A percentile compares a stretch with the other conserved stretches of the same genome.
phyloP scores from a whole-genome alignment of 345 rosid genomes.

The Citrus reticulata region DNA sequence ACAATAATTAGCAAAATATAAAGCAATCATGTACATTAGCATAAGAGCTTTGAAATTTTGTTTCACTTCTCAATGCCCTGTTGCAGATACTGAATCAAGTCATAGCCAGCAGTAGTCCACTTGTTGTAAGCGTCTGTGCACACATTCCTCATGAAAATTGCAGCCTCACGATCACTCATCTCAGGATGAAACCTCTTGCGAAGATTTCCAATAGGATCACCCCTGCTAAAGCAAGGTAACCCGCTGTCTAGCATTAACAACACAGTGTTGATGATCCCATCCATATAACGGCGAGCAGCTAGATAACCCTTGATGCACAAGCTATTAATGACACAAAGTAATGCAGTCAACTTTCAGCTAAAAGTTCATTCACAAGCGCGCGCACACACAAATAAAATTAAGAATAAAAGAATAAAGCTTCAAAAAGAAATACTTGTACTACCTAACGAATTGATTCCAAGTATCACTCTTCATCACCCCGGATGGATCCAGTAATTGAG shows the following conservation, averaged over 20 bases:
- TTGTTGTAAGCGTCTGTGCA: slow-evolving; percentile 96
- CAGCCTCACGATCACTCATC: slow-evolving; percentile 97
- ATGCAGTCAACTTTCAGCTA: not conserved
- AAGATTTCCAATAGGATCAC: slow-evolving; percentile 94
- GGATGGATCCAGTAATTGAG: slow-evolving; percentile 89
- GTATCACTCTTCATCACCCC: slow-evolving; percentile 93
- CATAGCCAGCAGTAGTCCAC: slow-evolving; percentile 94
- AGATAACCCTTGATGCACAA: slow-evolving; percentile 91
- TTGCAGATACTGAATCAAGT: slow-evolving; percentile 91
- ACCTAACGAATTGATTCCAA: slow-evolving; percentile 84
- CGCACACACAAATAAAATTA: not conserved
- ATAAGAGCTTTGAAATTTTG: not conserved
- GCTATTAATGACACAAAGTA: slow-evolving; percentile 30
- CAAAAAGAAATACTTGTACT: not conserved
- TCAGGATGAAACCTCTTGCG: slow-evolving; percentile 96
- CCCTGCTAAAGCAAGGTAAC: slow-evolving; percentile 93
- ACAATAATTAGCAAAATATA: slow-evolving; percentile 13
- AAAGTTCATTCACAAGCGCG: not conserved
- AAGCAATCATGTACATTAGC: slow-evolving; percentile 32
- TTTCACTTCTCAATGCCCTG: slow-evolving; percentile 91
- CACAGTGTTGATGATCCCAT: slow-evolving; percentile 84
- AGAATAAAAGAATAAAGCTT: not conserved
- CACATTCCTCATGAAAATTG: slow-evolving; percentile 76
- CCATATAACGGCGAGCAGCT: slow-evolving; percentile 84
- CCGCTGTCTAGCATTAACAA: slow-evolving; percentile 95